These are phyloP conservation scores for Papilionanthe hybrid DNA, from an alignment of 116 monocot species.

Conservation along the genomic window DNA sequence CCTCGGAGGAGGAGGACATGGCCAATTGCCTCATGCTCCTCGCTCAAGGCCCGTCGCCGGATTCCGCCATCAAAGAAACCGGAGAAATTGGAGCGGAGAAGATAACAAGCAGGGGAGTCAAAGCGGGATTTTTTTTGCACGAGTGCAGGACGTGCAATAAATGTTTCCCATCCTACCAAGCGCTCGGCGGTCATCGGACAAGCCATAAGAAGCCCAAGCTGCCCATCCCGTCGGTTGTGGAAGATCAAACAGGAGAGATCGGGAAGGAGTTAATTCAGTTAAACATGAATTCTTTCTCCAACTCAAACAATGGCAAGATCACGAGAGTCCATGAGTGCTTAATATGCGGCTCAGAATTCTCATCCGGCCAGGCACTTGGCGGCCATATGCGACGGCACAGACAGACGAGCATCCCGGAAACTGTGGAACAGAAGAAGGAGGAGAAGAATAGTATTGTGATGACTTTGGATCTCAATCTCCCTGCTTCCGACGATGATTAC, in stretches of 20 bases:
- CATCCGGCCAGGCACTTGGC: constrained; percentile 30
- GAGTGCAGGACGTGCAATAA: constrained; percentile 82
- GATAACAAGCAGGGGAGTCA: constrained; percentile 22
- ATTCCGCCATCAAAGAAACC: not conserved
- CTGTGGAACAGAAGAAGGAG: not conserved
- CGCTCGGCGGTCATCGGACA: constrained; percentile 81
- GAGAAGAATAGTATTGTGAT: not conserved
- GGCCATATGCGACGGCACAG: constrained; percentile 40
- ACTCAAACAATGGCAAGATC: not conserved
- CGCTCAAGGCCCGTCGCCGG: constrained; percentile 32
- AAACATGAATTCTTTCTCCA: not conserved
- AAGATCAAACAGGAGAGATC: not conserved
- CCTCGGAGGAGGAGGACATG: constrained; percentile 63
- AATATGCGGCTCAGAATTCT: constrained; percentile 29
- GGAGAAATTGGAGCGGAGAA: not conserved
- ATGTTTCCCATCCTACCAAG: constrained; percentile 75
- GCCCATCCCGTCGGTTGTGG: not conserved
- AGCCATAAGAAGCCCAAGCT: constrained; percentile 57
- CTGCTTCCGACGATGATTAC: not conserved
- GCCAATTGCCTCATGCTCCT: constrained; percentile 78
- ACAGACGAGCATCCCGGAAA: not conserved
- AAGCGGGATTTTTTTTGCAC: constrained; percentile 26
- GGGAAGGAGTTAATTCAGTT: not conserved
- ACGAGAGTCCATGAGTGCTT: constrained; percentile 20
- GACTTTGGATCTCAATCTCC: constrained; percentile 3